phyloP scores from a whole-genome alignment of 2,329 filamentous ascomycete species.

The Purpureocillium lavendulum region DNA sequence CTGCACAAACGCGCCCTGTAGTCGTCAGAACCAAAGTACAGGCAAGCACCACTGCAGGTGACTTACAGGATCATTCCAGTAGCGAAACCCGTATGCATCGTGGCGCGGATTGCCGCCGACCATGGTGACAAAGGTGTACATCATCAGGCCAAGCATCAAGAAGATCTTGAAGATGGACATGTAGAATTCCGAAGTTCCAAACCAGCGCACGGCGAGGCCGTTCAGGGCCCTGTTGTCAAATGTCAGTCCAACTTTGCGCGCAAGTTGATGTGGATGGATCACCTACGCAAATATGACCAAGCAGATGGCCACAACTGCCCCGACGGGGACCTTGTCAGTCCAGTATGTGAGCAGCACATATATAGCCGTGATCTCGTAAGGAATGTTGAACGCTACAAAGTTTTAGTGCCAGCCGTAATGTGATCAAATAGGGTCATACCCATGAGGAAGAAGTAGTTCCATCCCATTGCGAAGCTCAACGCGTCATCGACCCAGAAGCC shows the following conservation, averaged over 20 bases:
- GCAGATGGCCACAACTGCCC: slow-evolving; percentile 34
- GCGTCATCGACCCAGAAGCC: slow-evolving; percentile 38
- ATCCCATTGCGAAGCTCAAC: slow-evolving; percentile 35
- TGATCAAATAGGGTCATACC: slow-evolving; percentile 13
- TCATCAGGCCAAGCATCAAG: slow-evolving; percentile 50
- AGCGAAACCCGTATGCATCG: slow-evolving; percentile 53
- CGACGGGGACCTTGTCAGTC: slow-evolving; percentile 34
- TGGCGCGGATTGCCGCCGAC: slow-evolving; percentile 50
- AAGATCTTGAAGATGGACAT: slow-evolving; percentile 43
- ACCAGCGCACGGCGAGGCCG: slow-evolving; percentile 30
- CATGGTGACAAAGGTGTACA: slow-evolving; percentile 52
- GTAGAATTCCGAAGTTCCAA: slow-evolving; percentile 37
- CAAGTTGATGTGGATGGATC: background rate
- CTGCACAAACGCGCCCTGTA: slow-evolving; percentile 31
- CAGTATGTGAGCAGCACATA: slow-evolving; percentile 41
- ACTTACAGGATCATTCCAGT: slow-evolving; percentile 52
- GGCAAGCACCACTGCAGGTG: too few relatives aligned
- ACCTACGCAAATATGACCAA: slow-evolving; percentile 29
- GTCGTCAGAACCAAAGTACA: too few relatives aligned
- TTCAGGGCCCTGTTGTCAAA: slow-evolving; percentile 22
- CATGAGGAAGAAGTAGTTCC: slow-evolving; percentile 44
- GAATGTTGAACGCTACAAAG: slow-evolving; percentile 28
- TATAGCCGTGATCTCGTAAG: slow-evolving; percentile 42
- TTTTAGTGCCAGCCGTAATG: too few relatives aligned
- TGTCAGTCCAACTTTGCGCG: too few relatives aligned